These are phyloP conservation scores for Mucor saturninus DNA, from an alignment of 371 early-diverging fungal species.

Conservation along the genomic window DNA sequence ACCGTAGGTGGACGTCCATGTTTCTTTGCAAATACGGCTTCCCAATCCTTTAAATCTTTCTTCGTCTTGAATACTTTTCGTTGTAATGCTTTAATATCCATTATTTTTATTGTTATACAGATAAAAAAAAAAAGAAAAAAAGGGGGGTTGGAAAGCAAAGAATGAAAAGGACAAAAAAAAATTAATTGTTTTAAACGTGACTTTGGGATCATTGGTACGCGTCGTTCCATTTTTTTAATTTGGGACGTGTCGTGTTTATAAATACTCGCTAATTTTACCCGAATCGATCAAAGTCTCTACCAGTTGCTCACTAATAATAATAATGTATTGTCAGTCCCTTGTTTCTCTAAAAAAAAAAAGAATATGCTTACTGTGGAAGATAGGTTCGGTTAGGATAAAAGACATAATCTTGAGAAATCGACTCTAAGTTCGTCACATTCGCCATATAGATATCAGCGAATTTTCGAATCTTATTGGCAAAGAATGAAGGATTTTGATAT, in stretches of 20 bases:
- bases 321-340: neutral
- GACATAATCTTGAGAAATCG: conserved; percentile 61
- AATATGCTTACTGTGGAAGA: conserved; percentile 61
- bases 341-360: neutral
- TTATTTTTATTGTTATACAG: neutral
- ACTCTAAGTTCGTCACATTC: conserved; percentile 59
- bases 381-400: conserved; percentile 69
- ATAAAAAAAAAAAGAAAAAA: conserved; percentile 2
- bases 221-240: neutral
- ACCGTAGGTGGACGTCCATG: conserved; percentile 19
- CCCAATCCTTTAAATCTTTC: conserved; percentile 19
- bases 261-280: conserved; percentile 18
- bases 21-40: conserved; percentile 13
- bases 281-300: conserved; percentile 53
- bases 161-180: too few relatives aligned
- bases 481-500: conserved; percentile 66
- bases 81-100: conserved; percentile 12
- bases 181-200: neutral
- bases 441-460: conserved; percentile 64
- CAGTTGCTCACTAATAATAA: conserved; percentile 39
- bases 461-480: conserved; percentile 67
- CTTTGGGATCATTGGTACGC: neutral
- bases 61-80: conserved; percentile 15
- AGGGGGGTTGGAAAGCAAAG: neutral
- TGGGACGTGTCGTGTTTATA: neutral